Conservation (phyloP, 495 filamentous ascomycete species). For the Xylaria palmicola region DNA sequence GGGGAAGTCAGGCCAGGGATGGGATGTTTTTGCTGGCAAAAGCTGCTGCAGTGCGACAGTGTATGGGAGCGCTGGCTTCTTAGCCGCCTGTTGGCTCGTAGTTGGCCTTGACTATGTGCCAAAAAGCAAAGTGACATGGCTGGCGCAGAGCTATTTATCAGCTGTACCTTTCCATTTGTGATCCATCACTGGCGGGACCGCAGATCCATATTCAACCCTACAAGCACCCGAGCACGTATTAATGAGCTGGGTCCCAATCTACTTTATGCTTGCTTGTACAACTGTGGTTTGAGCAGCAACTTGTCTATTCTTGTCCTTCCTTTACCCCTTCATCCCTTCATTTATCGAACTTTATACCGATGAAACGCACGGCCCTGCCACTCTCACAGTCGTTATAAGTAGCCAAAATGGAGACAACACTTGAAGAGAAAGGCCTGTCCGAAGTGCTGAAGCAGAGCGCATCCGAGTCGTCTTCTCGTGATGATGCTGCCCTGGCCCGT, state of each 20-base stretch:
- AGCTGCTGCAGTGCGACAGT: background rate
- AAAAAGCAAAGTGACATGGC: background rate
- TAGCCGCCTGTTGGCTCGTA: slow-evolving; percentile 1
- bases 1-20: background rate
- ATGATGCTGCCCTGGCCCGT: slow-evolving; percentile 43
- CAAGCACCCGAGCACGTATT: background rate
- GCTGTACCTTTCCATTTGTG: background rate
- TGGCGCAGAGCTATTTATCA: background rate
- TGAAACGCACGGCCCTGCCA: background rate
- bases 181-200: background rate
- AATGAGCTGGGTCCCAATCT: background rate
- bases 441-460: background rate
- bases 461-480: slow-evolving; percentile 18
- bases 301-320: background rate
- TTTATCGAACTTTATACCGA: background rate
- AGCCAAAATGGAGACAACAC: background rate
- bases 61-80: background rate
- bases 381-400: background rate
- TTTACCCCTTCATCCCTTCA: background rate
- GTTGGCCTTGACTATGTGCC: background rate
- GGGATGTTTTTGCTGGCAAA: background rate
- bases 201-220: background rate
- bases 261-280: background rate
- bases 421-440: slow-evolving; percentile 3
- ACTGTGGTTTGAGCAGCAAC: background rate